These are phyloP conservation scores for Phytophthora uliginosa DNA, from an alignment of 352 stramenopile genomes.

Conservation along the genomic window DNA sequence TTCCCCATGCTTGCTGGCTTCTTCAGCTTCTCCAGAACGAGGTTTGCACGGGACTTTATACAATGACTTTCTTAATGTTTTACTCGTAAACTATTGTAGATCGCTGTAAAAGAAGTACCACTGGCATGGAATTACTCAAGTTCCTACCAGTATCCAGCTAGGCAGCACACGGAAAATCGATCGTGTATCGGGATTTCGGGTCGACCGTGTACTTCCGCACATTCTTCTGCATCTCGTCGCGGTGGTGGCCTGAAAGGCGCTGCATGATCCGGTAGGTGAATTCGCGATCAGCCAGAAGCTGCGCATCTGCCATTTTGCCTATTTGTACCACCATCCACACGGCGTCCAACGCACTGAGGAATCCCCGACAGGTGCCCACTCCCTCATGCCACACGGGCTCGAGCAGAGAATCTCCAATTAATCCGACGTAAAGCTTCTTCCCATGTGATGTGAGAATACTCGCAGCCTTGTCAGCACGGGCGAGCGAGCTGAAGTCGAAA, in stretches of 20 bases:
- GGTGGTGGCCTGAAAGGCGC: background rate
- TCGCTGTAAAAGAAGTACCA: no score
- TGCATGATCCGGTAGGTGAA: constrained; percentile 1
- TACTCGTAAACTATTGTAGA: no score
- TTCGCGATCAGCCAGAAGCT: background rate
- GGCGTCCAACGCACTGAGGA: background rate
- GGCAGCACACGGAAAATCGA: background rate
- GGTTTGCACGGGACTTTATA: no score
- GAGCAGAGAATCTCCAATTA: background rate
- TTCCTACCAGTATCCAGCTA: background rate
- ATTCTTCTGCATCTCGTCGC: background rate
- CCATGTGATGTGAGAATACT: background rate
- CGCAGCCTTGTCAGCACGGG: background rate
- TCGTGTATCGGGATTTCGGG: background rate
- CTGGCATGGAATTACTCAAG: no score
- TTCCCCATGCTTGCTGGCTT: no score
- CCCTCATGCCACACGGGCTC: background rate
- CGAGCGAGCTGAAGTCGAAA: constrained; percentile 1
- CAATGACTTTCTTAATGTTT: no score
- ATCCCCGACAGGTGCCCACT: background rate
- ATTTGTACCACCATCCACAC: background rate
- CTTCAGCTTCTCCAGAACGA: no score
- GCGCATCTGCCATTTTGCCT: background rate
- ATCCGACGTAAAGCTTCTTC: background rate
- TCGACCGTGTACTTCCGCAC: background rate